These are phyloP conservation scores for Ceraceosorus guamensis DNA, from an alignment of 1,284 basidiomycete genomes.

Conservation along the genomic window DNA sequence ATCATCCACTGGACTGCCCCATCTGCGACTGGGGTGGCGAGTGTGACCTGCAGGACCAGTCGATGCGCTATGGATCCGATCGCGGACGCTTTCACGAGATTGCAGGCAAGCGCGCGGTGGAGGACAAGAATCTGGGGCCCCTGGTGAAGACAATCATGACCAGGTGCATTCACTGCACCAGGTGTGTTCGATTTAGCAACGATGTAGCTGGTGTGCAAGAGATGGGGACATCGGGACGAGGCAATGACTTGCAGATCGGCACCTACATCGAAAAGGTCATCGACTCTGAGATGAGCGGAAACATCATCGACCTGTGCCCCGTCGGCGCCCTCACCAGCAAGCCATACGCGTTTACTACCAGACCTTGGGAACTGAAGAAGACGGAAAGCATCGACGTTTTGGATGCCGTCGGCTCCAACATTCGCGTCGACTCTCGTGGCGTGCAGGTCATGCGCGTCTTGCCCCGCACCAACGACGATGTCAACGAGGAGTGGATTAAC, in stretches of 20 bases:
- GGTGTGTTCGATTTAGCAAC: constrained; percentile 97
- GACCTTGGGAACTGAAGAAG: constrained; percentile 98
- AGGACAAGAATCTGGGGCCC: constrained; percentile 97
- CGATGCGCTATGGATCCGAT: constrained; percentile 97
- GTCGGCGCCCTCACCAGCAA: constrained; percentile 97
- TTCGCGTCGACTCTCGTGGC: constrained; percentile 90
- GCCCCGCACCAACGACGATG: constrained; percentile 90
- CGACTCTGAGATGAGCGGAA: constrained; percentile 95
- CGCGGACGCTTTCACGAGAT: constrained; percentile 97
- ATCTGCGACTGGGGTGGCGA: constrained; percentile 78
- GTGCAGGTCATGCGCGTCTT: constrained; percentile 96
- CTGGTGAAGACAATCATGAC: constrained; percentile 99
- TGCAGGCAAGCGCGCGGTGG: constrained; percentile 91
- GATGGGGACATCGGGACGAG: constrained; percentile 89
- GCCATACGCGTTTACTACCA: constrained; percentile 92
- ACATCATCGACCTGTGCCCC: constrained; percentile 87
- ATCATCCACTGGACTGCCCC: constrained; percentile 76
- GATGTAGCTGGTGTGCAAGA: constrained; percentile 98
- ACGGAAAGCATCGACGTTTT: constrained; percentile 96
- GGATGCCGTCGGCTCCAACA: constrained; percentile 96
- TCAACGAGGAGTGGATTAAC: constrained; percentile 99
- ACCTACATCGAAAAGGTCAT: constrained; percentile 97
- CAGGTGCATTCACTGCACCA: constrained; percentile 98
- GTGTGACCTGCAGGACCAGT: constrained; percentile 99
- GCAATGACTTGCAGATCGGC: constrained; percentile 97